Evolutionary conservation across 2,329 filamentous ascomycete species (phyloP).

Genomic region (Talaromyces sp.): DNA sequence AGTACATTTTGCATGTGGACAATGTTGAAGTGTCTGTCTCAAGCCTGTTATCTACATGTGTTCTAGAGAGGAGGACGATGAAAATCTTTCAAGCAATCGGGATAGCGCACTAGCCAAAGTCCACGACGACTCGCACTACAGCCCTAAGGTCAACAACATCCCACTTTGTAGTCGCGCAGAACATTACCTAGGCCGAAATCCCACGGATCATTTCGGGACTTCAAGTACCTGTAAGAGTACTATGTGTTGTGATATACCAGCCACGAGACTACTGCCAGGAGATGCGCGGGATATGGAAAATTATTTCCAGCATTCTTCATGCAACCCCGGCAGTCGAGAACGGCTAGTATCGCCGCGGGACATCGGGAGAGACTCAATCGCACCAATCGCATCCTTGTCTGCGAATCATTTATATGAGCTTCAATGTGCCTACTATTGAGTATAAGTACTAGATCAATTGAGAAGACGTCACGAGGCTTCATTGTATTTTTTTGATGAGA

Average conservation of each 20-base stretch:
- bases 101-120: too few species aligned
- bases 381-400: background rate
- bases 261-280: background rate
- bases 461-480: background rate
- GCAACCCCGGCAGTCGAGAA: background rate
- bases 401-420: background rate
- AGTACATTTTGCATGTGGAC: background rate
- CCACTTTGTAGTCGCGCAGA: too few species aligned
- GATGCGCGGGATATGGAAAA: background rate
- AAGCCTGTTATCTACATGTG: background rate
- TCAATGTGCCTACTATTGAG: background rate
- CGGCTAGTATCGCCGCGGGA: slow-evolving; percentile 5
- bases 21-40: background rate
- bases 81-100: too few species aligned
- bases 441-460: background rate
- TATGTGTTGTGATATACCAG: background rate
- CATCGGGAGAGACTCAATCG: slow-evolving; percentile 6
- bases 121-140: too few species aligned
- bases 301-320: background rate
- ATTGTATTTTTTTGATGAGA: background rate
- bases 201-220: background rate
- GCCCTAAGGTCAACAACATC: too few species aligned
- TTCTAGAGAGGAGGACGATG: background rate
- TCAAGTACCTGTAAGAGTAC: background rate
- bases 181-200: too few species aligned